A percentile compares a stretch with the other conserved stretches of the same genome.
Conservation (phyloP, 164 flowering plant species). For the Chimonanthus praecox region DNA sequence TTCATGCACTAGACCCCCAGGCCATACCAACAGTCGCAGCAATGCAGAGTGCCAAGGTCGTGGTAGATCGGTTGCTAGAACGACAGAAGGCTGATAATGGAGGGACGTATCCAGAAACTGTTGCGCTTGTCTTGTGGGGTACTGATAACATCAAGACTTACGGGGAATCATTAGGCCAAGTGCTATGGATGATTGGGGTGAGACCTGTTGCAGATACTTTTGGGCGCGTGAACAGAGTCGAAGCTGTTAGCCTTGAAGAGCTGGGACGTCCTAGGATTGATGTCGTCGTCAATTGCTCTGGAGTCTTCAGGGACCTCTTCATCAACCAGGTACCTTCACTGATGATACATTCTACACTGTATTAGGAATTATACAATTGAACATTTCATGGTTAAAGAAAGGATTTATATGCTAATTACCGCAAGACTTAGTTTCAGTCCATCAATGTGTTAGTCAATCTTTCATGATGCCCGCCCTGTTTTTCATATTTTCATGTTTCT, state of each 20-base stretch:
- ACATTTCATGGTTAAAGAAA: not conserved
- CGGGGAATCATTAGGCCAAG: constrained; percentile 95
- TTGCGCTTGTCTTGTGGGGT: constrained; percentile 98
- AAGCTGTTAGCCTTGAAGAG: constrained; percentile 88
- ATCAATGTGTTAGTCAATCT: not conserved
- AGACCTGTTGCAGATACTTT: constrained; percentile 80
- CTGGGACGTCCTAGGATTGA: constrained; percentile 97
- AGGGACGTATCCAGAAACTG: constrained; percentile 92
- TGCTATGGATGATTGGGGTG: constrained; percentile 95
- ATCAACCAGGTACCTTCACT: constrained; percentile 77
- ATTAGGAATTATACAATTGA: not conserved
- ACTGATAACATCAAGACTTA: constrained; percentile 98
- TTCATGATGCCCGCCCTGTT: not conserved
- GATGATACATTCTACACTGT: not conserved
- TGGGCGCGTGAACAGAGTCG: constrained; percentile 93
- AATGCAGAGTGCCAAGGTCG: constrained; percentile 87
- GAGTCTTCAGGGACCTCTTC: constrained; percentile 96
- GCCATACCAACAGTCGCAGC: constrained; percentile 95
- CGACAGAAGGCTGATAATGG: constrained; percentile 95
- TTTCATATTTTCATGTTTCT: not conserved
- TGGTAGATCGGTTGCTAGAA: constrained; percentile 87
- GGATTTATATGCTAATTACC: not conserved
- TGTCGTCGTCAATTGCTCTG: constrained; percentile 98
- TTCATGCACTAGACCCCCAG: constrained; percentile 97
- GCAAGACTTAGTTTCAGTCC: not conserved